Evolutionary conservation across 495 filamentous ascomycete genomes (phyloP).

Genomic region (Daldinia caldariorum): DNA sequence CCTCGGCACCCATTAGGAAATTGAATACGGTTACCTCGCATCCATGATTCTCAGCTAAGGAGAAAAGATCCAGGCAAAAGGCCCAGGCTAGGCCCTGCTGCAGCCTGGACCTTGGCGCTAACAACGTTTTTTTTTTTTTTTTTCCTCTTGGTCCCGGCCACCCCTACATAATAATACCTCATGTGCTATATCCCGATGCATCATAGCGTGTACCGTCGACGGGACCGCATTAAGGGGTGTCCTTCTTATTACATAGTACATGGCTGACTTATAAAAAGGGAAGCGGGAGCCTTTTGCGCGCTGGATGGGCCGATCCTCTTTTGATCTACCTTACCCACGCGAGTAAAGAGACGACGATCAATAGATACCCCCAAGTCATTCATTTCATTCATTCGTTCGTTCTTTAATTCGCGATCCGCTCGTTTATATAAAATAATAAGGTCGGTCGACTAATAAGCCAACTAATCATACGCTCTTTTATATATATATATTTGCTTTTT

Average conservation of each 20-base stretch:
- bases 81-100: conserved; percentile 14
- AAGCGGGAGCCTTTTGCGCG: conserved; percentile 18
- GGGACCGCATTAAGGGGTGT: conserved; percentile 22
- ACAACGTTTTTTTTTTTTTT: neutral
- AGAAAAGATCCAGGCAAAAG: neutral
- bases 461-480: neutral
- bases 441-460: neutral
- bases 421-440: neutral
- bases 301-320: neutral
- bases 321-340: neutral
- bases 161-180: conserved; percentile 18
- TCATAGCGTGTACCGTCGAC: conserved; percentile 27
- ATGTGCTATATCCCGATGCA: conserved; percentile 23
- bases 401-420: conserved; percentile 3
- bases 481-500: neutral
- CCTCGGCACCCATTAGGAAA: too few species aligned
- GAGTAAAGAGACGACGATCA: conserved; percentile 24
- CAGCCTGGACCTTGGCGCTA: neutral
- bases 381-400: neutral
- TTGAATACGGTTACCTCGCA: too few species aligned
- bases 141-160: conserved; percentile 9
- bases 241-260: neutral
- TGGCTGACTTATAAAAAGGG: conserved; percentile 28
- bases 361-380: neutral
- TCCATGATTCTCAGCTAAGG: neutral